Base-by-base conservation (phyloP, 306 rosid species). In the Lathyrus sativus region DNA sequence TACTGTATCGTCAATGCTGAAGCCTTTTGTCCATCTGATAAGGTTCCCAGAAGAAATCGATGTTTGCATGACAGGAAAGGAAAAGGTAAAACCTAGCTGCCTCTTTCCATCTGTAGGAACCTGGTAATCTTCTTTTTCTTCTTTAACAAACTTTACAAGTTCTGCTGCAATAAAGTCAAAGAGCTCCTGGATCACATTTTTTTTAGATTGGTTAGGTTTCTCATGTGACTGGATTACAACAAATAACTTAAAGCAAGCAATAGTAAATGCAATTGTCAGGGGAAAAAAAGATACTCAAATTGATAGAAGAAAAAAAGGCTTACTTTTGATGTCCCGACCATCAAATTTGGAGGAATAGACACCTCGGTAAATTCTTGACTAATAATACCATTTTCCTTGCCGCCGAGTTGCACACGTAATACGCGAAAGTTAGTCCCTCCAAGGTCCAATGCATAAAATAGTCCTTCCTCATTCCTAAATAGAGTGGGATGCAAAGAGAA, bases 391-490 rank as follows among this genome's bases (percentile, higher is more conserved):
- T 69, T 71, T n/a, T 72, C 86, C 79, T 81, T 90, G 71, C 99
- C 97, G 57, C 92, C 97, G 37, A 95, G 75, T 72, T 85, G 96
- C 57, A 95, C 85, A 12, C 99, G 97, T 68, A 95, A 33, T 74
- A 95, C 97, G 1, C 99, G 97, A 73, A 95, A 95, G 73, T 95
- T 95, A 50, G 99, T 95, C 56, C 99, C 99, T 33, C 99, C 99
- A 70, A 95, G 99, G 80, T 95, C 99, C 73, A 95, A 71, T 38
- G 99, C 96, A 83, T 95, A 95, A 78, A 76, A 95, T 22, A 95
- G 76, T 35, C 99, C 99, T 60, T 87, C 80, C 88, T 95, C 99
- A 13, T 85, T 74, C 79, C 99, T 95, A 28, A 13, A 65, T 56
- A 2, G 33, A 50, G 17, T 67, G 48, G 43, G 31, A 71, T 10